Conservation (phyloP, 352 stramenopile genomes). For the Globisporangium splendens region DNA sequence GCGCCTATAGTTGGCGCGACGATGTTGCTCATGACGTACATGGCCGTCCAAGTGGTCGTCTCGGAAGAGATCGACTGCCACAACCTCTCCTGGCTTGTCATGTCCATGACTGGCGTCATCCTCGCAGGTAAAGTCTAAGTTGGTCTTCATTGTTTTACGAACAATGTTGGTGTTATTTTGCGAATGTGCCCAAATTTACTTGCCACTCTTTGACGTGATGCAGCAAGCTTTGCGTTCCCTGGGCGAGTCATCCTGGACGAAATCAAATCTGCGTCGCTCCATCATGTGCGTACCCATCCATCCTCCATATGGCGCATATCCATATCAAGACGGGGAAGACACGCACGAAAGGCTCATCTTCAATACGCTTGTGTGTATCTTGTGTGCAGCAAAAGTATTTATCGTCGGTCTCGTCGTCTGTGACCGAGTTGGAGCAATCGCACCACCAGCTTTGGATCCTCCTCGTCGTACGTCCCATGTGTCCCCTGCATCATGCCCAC, state of each 20-base stretch:
- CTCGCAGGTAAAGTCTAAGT: conserved; percentile 37
- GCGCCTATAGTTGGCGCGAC: conserved; percentile 43
- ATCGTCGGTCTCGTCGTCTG: conserved; percentile 18
- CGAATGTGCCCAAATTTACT: too few species aligned
- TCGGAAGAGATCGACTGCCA: conserved; percentile 65
- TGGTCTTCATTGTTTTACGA: not conserved
- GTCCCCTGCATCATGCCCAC: not conserved
- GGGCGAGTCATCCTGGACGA: conserved; percentile 58
- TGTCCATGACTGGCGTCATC: conserved; percentile 55
- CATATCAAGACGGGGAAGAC: too few species aligned
- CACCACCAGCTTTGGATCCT: conserved; percentile 69
- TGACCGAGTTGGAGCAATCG: conserved; percentile 59
- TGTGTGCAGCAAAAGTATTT: conserved; percentile 33
- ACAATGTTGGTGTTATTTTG: too few species aligned
- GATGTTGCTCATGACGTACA: conserved; percentile 52
- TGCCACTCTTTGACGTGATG: not conserved
- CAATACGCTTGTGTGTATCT: not conserved
- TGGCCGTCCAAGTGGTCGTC: conserved; percentile 45
- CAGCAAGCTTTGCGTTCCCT: conserved; percentile 61
- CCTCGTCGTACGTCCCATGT: conserved; percentile 37
- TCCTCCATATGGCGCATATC: not conserved
- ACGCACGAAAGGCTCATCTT: not conserved
- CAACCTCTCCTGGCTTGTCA: conserved; percentile 63
- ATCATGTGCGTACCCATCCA: conserved; percentile 34
- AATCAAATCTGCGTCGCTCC: conserved; percentile 43